Percentiles rank a stretch among this genome's conserved stretches.
Evolutionary conservation across 805 yeast genomes (phyloP).

Genomic region (Metschnikowia vanudenii): DNA sequence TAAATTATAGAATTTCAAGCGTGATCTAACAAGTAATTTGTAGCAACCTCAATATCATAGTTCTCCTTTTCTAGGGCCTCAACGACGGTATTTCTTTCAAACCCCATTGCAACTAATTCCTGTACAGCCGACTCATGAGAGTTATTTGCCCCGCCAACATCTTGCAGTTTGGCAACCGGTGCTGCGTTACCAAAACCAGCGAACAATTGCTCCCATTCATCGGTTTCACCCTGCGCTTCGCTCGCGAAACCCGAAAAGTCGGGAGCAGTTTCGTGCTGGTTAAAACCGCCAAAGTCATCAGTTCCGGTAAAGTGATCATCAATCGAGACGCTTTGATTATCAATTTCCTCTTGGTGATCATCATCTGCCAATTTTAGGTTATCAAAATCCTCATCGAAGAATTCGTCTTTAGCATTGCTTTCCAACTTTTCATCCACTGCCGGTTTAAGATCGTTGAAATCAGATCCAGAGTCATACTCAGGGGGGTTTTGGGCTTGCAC

Average conservation of each 20-base stretch:
- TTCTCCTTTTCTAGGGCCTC: conserved; percentile 66
- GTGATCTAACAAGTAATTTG: conserved; percentile 75
- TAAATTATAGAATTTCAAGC: conserved; percentile 38
- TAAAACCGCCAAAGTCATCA: conserved; percentile 19
- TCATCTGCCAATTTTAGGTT: conserved; percentile 36
- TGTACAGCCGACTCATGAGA: conserved; percentile 61
- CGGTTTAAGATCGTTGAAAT: conserved; percentile 39
- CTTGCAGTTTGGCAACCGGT: conserved; percentile 2
- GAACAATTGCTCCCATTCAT: conserved; percentile 93
- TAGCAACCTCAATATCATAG: conserved; percentile 84
- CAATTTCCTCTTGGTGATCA: conserved; percentile 29
- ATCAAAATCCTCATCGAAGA: conserved; percentile 40
- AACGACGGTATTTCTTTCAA: conserved; percentile 60
- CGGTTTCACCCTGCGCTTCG: conserved; percentile 37
- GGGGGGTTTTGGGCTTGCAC: conserved; percentile 7
- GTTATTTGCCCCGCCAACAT: conserved; percentile 6
- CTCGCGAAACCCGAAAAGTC: conserved; percentile 9
- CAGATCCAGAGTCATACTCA: conserved; percentile 34
- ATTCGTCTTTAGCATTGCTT: conserved; percentile 21
- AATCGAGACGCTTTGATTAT: conserved; percentile 20
- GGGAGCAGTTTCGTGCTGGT: conserved; percentile 16
- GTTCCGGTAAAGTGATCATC: conserved; percentile 46
- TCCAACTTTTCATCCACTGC: conserved; percentile 19
- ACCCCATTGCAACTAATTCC: conserved; percentile 90
- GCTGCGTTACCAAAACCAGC: conserved; percentile 73